Base-by-base conservation (phyloP, 179 eudicot species). In the Corrigiola litoralis region DNA sequence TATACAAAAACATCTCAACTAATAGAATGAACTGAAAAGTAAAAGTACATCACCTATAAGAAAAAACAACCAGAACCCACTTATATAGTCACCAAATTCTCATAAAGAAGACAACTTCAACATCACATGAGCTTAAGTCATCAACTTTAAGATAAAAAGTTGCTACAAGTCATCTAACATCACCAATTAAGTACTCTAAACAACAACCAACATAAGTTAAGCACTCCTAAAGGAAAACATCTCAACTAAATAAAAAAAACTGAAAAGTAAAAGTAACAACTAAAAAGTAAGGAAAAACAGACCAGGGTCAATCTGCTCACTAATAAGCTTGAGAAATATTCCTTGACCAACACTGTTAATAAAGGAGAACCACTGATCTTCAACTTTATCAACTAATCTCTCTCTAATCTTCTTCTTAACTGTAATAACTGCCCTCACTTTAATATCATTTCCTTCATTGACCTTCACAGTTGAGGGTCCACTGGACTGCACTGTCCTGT, bases 221-320 rank as follows among this genome's bases (percentile, higher is more conserved):
- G 11, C 11, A 40, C 44, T 40, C 14, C n/a, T 10, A 40, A 40
- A 40, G n/a, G n/a, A n/a, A n/a, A n/a, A n/a, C n/a, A n/a, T n/a
- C n/a, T n/a, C n/a, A n/a, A n/a, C n/a, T n/a, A n/a, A n/a, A 57
- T 1, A 45, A 2, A 48, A 5, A 37, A 12, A 16, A 25, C 18
- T 2, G 33, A 9, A 33, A 12, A 29, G 58, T 6, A 65, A 32
- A 20, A 14, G 18, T 29, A 33, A 18, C 0, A 5, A 63, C 55
- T 40, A 29, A n/a, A 6, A 42, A 12, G 3, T 11, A 48, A 17
- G 28, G 9, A 42, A 34, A 11, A 17, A 64, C 69, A 50, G 9
- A 92, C 98, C 92, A 67, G 96, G 92, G 68, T 92, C 88, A 77
- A 85, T 72, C 11, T 83, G 75, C 44, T 89, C 81, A 76, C 98